These are phyloP conservation scores for Cryptomeria japonica DNA, from an alignment of 75 land plant genomes.

Conservation along the genomic window DNA sequence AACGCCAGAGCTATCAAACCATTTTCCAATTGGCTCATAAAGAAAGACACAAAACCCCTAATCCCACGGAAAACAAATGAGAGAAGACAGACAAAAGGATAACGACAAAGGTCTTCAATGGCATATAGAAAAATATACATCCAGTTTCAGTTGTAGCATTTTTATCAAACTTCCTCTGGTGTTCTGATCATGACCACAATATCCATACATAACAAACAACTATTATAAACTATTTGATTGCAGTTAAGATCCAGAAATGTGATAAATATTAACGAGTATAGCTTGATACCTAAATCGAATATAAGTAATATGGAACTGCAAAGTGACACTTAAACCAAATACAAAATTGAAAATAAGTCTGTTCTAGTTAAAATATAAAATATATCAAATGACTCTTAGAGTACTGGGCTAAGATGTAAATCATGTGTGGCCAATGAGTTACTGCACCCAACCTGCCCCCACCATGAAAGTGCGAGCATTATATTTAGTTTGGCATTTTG, in stretches of 20 bases:
- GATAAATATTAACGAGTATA: not conserved
- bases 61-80: not conserved
- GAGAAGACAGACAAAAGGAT: not conserved
- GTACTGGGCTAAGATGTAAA: not conserved
- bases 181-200: not conserved
- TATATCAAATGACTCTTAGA: not conserved
- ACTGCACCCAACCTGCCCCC: not conserved
- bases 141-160: not conserved
- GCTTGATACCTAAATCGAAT: not conserved
- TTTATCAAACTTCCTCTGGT: not conserved
- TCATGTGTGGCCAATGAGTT: not conserved
- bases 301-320: not conserved
- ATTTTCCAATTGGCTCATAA: not conserved
- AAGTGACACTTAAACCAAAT: not conserved
- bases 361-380: not conserved
- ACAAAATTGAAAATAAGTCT: not conserved
- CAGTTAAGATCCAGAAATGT: not conserved
- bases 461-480: not conserved
- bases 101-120: not conserved
- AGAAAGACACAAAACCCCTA: not conserved
- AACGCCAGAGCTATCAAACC: not conserved
- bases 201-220: not conserved
- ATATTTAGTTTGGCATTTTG: not conserved
- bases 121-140: not conserved
- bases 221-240: not conserved